A percentile compares a stretch with the other conserved stretches of the same genome.
Evolutionary conservation across 306 rosid species (phyloP).

Genomic region (Lathyrus sativus): DNA sequence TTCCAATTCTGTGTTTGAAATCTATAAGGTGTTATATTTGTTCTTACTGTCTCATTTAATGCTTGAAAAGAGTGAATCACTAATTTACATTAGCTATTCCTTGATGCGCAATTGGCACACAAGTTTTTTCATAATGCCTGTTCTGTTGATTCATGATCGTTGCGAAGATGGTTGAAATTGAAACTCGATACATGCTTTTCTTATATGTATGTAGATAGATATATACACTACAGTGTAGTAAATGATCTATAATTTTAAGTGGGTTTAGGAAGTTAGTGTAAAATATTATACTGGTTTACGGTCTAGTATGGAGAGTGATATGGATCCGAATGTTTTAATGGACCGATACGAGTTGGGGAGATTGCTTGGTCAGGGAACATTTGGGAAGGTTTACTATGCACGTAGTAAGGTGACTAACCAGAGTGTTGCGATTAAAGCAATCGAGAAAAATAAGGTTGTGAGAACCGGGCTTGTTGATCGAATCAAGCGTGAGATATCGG

Average conservation of each 20-base stretch:
- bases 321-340: slow-evolving; percentile 51
- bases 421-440: slow-evolving; percentile 76
- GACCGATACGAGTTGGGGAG: slow-evolving; percentile 78
- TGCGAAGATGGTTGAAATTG: slow-evolving; percentile 66
- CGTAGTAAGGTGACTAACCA: slow-evolving; percentile 63
- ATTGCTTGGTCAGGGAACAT: slow-evolving; percentile 77
- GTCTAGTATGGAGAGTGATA: slow-evolving; percentile 60
- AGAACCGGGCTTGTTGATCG: slow-evolving; percentile 62
- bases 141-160: slow-evolving; percentile 47
- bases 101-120: slow-evolving; percentile 49
- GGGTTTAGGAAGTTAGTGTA: slow-evolving; percentile 21
- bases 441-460: slow-evolving; percentile 71
- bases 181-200: background rate
- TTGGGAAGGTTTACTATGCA: slow-evolving; percentile 85
- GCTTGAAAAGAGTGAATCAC: slow-evolving; percentile 39
- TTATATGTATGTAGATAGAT: slow-evolving; percentile 35
- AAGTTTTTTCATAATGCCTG: slow-evolving; percentile 42
- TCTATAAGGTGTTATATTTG: slow-evolving; percentile 43
- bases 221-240: slow-evolving; percentile 23
- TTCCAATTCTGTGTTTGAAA: slow-evolving; percentile 39
- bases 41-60: slow-evolving; percentile 35
- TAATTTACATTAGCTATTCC: slow-evolving; percentile 33
- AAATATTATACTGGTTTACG: slow-evolving; percentile 23
- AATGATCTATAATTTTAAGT: slow-evolving; percentile 33
- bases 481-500: slow-evolving; percentile 71